phyloP scores from a whole-genome alignment of 495 filamentous ascomycete species.

The Neurospora sp. region DNA sequence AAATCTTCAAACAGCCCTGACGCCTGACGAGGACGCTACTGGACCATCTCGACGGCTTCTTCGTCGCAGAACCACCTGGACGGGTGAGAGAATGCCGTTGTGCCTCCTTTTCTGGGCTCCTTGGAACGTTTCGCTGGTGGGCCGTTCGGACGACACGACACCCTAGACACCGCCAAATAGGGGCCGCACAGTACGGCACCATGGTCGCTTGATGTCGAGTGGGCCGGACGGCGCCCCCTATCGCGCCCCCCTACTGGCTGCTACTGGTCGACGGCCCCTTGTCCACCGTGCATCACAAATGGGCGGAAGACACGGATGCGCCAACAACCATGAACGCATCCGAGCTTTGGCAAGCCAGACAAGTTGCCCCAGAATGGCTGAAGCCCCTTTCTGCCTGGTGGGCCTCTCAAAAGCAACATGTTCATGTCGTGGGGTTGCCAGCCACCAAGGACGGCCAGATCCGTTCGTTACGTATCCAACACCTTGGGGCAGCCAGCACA shows the following conservation, averaged over 20 bases:
- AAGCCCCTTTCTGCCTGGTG: conserved; percentile 13
- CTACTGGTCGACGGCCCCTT: conserved; percentile 1
- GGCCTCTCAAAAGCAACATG: conserved; percentile 3
- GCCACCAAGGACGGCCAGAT: conserved; percentile 10
- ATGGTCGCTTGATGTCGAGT: background rate
- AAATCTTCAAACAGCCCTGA: background rate
- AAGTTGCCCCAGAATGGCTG: conserved; percentile 2
- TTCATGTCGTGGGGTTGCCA: conserved; percentile 12
- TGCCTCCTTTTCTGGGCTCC: background rate
- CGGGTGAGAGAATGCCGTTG: background rate
- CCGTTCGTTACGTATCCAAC: conserved; percentile 9
- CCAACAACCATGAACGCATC: conserved; percentile 1
- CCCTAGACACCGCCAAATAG: background rate
- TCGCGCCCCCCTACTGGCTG: background rate
- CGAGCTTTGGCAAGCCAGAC: conserved; percentile 5
- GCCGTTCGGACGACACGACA: background rate
- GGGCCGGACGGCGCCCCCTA: background rate
- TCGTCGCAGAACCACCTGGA: background rate
- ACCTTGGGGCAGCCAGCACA: conserved; percentile 1
- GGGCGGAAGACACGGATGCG: conserved; percentile 6
- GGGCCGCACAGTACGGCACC: background rate
- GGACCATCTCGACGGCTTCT: background rate
- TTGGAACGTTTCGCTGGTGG: background rate
- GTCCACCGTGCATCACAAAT: conserved; percentile 3
- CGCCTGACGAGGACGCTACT: background rate